Conservation (phyloP, 1,284 basidiomycete species). For the Omphalotus olearius region DNA sequence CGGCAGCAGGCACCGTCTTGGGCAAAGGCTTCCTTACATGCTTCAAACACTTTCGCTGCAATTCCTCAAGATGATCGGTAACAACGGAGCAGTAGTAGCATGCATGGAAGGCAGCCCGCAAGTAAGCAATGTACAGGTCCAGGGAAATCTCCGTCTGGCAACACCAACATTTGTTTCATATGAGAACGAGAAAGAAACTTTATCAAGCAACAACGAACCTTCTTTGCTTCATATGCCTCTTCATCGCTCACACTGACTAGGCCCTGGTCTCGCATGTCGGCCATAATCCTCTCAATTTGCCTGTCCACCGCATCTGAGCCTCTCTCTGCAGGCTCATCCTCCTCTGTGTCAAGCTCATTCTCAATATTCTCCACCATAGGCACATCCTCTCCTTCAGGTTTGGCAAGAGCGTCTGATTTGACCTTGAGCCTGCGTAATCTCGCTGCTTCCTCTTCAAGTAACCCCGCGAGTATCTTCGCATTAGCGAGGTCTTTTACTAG, state of each 20-base stretch:
- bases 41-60: conserved; percentile 89
- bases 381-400: conserved; percentile 32
- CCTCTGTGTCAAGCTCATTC: conserved; percentile 25
- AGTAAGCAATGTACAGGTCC: conserved; percentile 82
- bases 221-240: conserved; percentile 59
- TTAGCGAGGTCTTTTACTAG: conserved; percentile 76
- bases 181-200: conserved; percentile 7
- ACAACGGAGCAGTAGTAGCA: conserved; percentile 96
- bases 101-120: conserved; percentile 81
- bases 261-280: conserved; percentile 61
- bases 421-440: conserved; percentile 45
- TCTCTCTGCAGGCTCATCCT: conserved; percentile 53
- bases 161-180: background rate
- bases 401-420: conserved; percentile 16
- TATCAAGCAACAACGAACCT: conserved; percentile 41
- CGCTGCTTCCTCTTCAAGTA: conserved; percentile 68
- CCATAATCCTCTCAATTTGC: conserved; percentile 69
- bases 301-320: conserved; percentile 70
- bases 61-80: conserved; percentile 88
- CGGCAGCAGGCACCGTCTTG: conserved; percentile 47
- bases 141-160: conserved; percentile 66
- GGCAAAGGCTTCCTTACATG: conserved; percentile 77
- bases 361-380: conserved; percentile 37
- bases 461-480: conserved; percentile 62
- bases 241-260: conserved; percentile 56